Evolutionary conservation across 768 basidiomycete genomes (phyloP).

Genomic region (Boletus sp.): DNA sequence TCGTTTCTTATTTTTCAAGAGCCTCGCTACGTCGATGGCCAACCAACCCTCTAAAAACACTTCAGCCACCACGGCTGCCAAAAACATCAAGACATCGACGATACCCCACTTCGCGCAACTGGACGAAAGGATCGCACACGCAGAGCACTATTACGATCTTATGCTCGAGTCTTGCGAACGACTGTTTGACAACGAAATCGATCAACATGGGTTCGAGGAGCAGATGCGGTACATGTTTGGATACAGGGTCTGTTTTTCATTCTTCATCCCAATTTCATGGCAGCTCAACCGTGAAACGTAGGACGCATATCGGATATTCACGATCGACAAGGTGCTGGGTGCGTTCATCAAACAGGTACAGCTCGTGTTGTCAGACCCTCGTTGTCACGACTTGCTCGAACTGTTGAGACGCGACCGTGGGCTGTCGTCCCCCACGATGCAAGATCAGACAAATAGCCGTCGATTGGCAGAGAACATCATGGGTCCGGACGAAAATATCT

Average conservation of each 20-base stretch:
- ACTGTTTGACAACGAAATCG: slow-evolving; percentile 90
- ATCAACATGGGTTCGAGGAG: slow-evolving; percentile 86
- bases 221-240: slow-evolving; percentile 86
- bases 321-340: slow-evolving; percentile 88
- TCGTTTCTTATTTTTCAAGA: slow-evolving; percentile 77
- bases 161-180: slow-evolving; percentile 86
- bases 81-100: slow-evolving; percentile 30
- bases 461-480: slow-evolving; percentile 66
- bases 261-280: not conserved
- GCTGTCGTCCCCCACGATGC: slow-evolving; percentile 56
- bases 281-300: slow-evolving; percentile 25
- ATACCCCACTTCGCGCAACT: slow-evolving; percentile 27
- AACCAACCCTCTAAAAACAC: slow-evolving; percentile 20
- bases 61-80: slow-evolving; percentile 14
- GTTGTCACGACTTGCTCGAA: slow-evolving; percentile 72
- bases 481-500: slow-evolving; percentile 76
- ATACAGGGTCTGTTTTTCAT: slow-evolving; percentile 50
- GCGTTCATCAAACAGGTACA: slow-evolving; percentile 90
- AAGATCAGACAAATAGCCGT: slow-evolving; percentile 69
- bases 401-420: slow-evolving; percentile 67
- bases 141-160: slow-evolving; percentile 76
- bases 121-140: slow-evolving; percentile 41
- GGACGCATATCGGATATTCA: slow-evolving; percentile 88
- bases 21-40: slow-evolving; percentile 51
- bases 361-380: slow-evolving; percentile 61